Percentiles rank a stretch among this genome's conserved stretches.
Conservation (phyloP, 73 alveolate species). For the Blepharisma japonicum region DNA sequence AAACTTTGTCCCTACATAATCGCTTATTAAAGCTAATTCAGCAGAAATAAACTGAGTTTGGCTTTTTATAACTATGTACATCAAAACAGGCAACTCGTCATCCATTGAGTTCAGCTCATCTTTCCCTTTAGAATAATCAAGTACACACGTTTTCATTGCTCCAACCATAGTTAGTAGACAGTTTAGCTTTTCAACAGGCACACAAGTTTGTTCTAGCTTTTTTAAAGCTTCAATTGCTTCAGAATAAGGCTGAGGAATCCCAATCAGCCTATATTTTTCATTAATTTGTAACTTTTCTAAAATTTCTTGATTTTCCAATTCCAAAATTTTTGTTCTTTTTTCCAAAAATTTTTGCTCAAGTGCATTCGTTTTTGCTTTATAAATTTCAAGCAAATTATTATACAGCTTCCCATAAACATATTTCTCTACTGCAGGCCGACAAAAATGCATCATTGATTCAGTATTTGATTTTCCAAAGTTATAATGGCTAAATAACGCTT, state of each 20-base stretch:
- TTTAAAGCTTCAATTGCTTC: constrained; percentile 13
- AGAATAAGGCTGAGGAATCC: neutral
- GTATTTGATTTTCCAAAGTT: constrained; percentile 47
- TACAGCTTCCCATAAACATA: constrained; percentile 55
- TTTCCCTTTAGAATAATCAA: constrained; percentile 29
- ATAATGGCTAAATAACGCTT: constrained; percentile 48
- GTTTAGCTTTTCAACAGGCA: constrained; percentile 4
- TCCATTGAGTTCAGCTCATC: constrained; percentile 22
- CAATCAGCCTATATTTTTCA: constrained; percentile 2
- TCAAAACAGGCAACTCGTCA: constrained; percentile 19
- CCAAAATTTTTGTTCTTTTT: constrained; percentile 18
- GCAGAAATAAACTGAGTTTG: neutral
- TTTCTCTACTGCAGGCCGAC: constrained; percentile 66
- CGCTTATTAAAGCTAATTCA: neutral
- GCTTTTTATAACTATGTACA: neutral
- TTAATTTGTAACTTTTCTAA: neutral
- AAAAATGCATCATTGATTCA: constrained; percentile 52
- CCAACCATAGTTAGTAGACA: constrained; percentile 15
- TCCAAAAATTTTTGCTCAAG: constrained; percentile 47
- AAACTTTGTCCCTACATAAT: neutral
- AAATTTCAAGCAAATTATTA: constrained; percentile 48
- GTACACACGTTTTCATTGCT: constrained; percentile 23
- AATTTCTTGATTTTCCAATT: neutral
- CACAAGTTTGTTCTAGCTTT: neutral
- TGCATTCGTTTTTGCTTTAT: constrained; percentile 42